Conservation (phyloP, 805 yeast species). For the Isabelozyma rhagii region DNA sequence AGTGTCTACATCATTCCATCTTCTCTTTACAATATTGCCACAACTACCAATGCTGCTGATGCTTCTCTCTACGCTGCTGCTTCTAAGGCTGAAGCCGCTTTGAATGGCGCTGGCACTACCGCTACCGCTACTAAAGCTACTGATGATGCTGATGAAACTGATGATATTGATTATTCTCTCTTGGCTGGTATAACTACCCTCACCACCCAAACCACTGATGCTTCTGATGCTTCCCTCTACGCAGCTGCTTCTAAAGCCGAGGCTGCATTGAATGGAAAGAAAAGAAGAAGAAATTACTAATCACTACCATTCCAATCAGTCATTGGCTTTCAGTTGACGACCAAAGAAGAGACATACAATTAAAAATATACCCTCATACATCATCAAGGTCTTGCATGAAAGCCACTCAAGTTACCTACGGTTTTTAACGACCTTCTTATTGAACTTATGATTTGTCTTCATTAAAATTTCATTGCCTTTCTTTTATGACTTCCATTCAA, state of each 20-base stretch:
- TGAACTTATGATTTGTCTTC: not conserved
- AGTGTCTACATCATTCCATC: slow-evolving; percentile 8
- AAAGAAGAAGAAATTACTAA: not conserved
- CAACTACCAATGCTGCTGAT: slow-evolving; percentile 10
- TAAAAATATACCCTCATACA: not conserved
- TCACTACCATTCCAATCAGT: not conserved
- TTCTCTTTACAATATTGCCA: slow-evolving; percentile 4
- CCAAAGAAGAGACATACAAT: not conserved
- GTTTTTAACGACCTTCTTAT: not conserved
- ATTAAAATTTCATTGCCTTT: not conserved
- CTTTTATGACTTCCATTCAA: not conserved
- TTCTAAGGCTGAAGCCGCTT: slow-evolving; percentile 7
- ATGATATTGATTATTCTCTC: slow-evolving; percentile 21
- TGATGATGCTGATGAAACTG: slow-evolving; percentile 21
- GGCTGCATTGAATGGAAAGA: slow-evolving; percentile 6
- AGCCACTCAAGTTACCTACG: too few relatives aligned
- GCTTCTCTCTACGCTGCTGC: slow-evolving; percentile 9
- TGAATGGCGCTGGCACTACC: slow-evolving; percentile 5
- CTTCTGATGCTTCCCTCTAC: slow-evolving; percentile 8
- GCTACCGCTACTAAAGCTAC: not conserved
- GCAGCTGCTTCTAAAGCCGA: slow-evolving; percentile 9
- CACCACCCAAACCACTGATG: slow-evolving; percentile 10
- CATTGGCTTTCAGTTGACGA: not conserved
- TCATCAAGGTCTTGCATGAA: not conserved
- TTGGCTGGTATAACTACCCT: slow-evolving; percentile 4